A percentile compares a stretch with the other conserved stretches of the same genome.
phyloP scores from a whole-genome alignment of 306 rosid species.

The Sicyos baderoa region DNA sequence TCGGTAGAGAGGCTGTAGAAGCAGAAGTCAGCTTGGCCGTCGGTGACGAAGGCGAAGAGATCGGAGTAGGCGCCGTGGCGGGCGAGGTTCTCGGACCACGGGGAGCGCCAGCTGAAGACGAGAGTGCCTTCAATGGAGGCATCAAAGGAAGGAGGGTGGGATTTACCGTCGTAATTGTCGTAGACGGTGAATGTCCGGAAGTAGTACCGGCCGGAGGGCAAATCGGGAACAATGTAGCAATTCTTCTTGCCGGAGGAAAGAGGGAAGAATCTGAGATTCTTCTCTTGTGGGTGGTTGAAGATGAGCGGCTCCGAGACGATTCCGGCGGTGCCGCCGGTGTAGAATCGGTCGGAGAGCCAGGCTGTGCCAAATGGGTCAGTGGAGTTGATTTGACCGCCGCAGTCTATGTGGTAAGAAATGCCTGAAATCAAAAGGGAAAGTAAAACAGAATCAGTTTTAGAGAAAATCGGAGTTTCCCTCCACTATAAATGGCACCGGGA shows the following conservation, averaged over 20 bases:
- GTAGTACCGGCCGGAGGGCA: constrained; percentile 54
- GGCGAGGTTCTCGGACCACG: constrained; percentile 56
- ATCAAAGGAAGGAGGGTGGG: constrained; percentile 82
- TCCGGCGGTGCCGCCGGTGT: constrained; percentile 55
- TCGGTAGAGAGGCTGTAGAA: constrained; percentile 90
- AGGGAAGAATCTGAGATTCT: constrained; percentile 82
- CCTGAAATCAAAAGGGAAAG: no score
- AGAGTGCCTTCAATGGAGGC: constrained; percentile 65
- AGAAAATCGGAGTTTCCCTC: no score
- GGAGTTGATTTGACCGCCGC: constrained; percentile 51
- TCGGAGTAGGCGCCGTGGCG: constrained; percentile 79
- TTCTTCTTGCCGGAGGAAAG: constrained; percentile 77
- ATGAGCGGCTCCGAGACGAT: constrained; percentile 81
- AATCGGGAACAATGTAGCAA: constrained; percentile 59
- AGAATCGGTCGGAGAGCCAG: constrained; percentile 80
- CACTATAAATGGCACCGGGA: no score
- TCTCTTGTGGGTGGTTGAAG: constrained; percentile 55
- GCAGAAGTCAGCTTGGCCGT: constrained; percentile 58
- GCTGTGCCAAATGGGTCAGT: constrained; percentile 56
- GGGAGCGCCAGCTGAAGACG: constrained; percentile 85
- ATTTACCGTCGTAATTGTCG: constrained; percentile 89
- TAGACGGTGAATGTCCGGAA: constrained; percentile 73
- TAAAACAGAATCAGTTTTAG: no score
- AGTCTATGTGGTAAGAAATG: constrained; percentile 57
- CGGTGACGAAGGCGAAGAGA: constrained; percentile 42